Conservation (phyloP, 371 early-diverging fungal species). For the Lichtheimia ornata region DNA sequence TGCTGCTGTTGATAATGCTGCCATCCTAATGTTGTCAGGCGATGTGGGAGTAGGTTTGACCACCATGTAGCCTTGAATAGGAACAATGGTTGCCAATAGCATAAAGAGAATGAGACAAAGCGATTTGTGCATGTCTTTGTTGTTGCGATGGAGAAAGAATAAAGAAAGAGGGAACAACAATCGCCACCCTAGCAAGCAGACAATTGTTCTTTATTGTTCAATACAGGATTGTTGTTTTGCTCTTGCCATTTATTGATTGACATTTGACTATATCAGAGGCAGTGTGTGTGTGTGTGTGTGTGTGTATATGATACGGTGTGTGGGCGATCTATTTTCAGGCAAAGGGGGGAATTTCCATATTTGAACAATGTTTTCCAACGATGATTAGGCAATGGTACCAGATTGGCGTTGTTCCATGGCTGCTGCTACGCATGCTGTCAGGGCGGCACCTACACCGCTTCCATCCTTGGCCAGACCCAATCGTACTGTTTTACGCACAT, state of each 20-base stretch:
- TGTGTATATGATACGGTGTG: background rate
- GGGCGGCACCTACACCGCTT: constrained; percentile 54
- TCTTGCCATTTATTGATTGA: constrained; percentile 15
- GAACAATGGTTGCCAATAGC: background rate
- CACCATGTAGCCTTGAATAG: constrained; percentile 2
- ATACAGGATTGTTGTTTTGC: constrained; percentile 6
- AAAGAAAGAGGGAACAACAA: background rate
- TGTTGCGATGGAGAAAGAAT: background rate
- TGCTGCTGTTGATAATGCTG: background rate
- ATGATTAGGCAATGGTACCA: constrained; percentile 8
- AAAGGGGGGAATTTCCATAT: constrained; percentile 6
- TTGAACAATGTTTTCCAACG: constrained; percentile 12
- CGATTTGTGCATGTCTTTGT: background rate
- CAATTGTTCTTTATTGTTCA: background rate
- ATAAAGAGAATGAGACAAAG: background rate
- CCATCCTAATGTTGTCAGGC: background rate
- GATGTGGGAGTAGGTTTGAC: constrained; percentile 3
- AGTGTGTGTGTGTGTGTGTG: background rate
- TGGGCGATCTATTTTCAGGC: constrained; percentile 1
- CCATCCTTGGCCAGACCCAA: constrained; percentile 62
- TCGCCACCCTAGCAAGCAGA: background rate
- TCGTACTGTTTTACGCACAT: constrained; percentile 56
- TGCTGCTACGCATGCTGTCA: constrained; percentile 51
- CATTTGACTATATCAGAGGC: background rate
- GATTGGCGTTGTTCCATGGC: constrained; percentile 27